Evolutionary conservation across 306 rosid species (phyloP), one percentile per base, ranked within the genome.

Genomic region (Cicer yamashitae): DNA sequence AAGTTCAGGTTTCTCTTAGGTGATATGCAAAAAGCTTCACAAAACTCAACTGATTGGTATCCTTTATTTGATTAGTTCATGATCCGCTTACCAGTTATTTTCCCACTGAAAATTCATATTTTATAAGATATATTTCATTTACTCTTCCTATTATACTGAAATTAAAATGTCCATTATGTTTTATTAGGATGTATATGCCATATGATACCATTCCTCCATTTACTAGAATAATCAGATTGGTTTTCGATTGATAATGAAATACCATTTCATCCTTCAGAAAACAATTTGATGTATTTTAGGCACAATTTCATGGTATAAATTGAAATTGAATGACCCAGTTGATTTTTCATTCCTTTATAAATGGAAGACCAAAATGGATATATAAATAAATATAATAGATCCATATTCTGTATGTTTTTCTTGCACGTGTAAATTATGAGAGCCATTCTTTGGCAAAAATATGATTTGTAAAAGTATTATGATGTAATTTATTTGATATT

Each of bases 1-100:
- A 88, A 94, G 99, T 86, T 71, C 14, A 47, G 47, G 44, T 44
- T 25, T 76, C 41, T 51, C 34, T 56, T n/a, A 25, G 48, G 65
- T 66, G 70, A 56, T 73, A 50, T 46, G 71, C 75, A 53, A 53
- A 69, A 47, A 70, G 18, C 47, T 60, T 77, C 40, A 37, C 54
- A 58, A 43, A 80, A 51, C 9, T 43, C 69, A 11, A 45, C 18
- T 43, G 66, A 46, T 15, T 70, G 13, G 59, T 51, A 56, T 43
- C 17, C 44, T 57, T 57, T 38, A 10, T 71, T 62, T 57, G 64
- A 75, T 70, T 56, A 63, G 38, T 76, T 76, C 45, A 63, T 47
- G 7, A 51, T 54, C 41, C 12, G 56, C 59, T 70, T 44, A 50
- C 14, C 14, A 41, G 62, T 37, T 54, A 7, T 62, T 60, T 11